Evolutionary conservation across 2,329 filamentous ascomycete genomes (phyloP).

Genomic region (Paecilomyces sp.): DNA sequence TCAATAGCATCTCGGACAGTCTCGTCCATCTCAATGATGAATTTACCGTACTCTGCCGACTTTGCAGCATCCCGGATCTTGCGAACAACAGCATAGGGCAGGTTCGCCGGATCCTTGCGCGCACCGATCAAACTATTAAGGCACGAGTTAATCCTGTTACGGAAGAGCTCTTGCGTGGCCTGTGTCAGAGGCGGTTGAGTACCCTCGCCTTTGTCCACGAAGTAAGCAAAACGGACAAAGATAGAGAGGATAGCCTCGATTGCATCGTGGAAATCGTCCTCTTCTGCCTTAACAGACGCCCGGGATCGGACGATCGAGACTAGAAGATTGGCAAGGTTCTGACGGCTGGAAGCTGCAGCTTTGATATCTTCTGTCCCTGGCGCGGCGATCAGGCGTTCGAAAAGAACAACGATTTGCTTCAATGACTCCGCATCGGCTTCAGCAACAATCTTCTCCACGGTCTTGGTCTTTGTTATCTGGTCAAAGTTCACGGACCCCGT

Average conservation of each 20-base stretch:
- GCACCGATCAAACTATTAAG: conserved; percentile 45
- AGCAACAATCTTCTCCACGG: conserved; percentile 66
- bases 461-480: conserved; percentile 76
- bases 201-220: conserved; percentile 28
- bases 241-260: conserved; percentile 39
- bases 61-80: conserved; percentile 33
- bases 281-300: conserved; percentile 20
- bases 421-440: conserved; percentile 47
- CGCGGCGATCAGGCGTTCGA: conserved; percentile 40
- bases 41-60: conserved; percentile 28
- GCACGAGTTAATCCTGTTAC: conserved; percentile 49
- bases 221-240: conserved; percentile 46
- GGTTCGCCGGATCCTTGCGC: conserved; percentile 25
- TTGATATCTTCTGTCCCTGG: conserved; percentile 41
- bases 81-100: conserved; percentile 34
- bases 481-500: conserved; percentile 75
- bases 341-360: conserved; percentile 39
- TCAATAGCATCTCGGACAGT: conserved; percentile 36
- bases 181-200: conserved; percentile 39
- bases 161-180: conserved; percentile 44
- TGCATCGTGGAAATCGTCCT: conserved; percentile 31
- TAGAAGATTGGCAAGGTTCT: conserved; percentile 46
- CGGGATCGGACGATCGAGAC: conserved; percentile 42
- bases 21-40: conserved; percentile 44
- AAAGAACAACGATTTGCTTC: conserved; percentile 48